Evolutionary conservation across 805 yeast genomes (phyloP), one percentile per base, ranked within the genome.

Genomic region (Lipomyces sp.): DNA sequence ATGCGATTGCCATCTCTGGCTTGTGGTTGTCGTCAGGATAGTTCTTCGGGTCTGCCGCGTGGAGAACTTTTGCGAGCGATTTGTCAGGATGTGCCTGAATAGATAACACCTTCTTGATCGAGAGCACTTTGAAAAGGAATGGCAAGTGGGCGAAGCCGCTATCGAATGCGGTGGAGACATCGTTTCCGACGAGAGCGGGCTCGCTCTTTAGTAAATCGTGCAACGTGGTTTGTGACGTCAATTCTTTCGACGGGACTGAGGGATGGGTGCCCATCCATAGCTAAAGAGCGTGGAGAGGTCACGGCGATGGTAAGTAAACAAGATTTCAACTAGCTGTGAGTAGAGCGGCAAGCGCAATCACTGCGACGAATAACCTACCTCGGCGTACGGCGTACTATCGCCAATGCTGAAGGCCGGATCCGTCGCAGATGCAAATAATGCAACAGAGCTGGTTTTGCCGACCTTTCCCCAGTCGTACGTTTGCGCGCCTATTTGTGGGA

Each of bases 221-320:
- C 66, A 93, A 75, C 19, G 80, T 75, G 59, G 77, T 71, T 29
- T 83, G 83, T 18, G 73, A 68, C 24, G 71, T 77, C 23, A 77
- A 75, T 43, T 79, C 77, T 42, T 70, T 70, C 18, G 96, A 84
- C 26, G 98, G 96, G 11, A 85, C 89, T 40, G 85, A 85, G 46
- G 95, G 91, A 67, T 93, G 98, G 23, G 98, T 89, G 35, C 98
- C 98, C 98, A 93, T 93, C 98, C 98, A 93, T 60, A 93, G 75
- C 69, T 60, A 33, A 16, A 14, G 19, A 29, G 8, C 14, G 2
- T 5, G 14, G 18, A n/a, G 2, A 39, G 16, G 18, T 41, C 24
- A 38, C 14, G 19, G 19, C 40, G 21, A 22, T 4, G 5, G 24
- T 3, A 14, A 16, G 13, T 31, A 18, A 7, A n/a, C 2, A 18